phyloP scores from a whole-genome alignment of 129 eudicot genomes.

The Apium graveolens region DNA sequence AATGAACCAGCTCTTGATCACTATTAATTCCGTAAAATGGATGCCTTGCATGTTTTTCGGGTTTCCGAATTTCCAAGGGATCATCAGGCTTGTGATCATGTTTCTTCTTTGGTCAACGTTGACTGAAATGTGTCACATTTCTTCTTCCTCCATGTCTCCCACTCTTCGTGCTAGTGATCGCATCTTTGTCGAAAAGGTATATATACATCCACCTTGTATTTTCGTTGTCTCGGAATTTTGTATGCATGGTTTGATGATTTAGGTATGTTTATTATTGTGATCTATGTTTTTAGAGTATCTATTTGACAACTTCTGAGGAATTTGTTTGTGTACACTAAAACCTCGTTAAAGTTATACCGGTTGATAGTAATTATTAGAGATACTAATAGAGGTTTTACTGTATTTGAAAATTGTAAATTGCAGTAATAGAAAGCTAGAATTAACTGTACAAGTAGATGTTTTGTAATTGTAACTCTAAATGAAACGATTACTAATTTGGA shows the following conservation, averaged over 20 bases:
- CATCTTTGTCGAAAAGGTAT: neutral
- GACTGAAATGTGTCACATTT: constrained; percentile 2
- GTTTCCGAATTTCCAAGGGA: neutral
- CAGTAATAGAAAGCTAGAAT: too few species aligned
- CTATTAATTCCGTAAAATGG: neutral
- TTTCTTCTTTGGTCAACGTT: neutral
- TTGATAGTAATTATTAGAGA: too few species aligned
- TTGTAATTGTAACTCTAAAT: too few species aligned
- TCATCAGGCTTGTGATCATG: neutral
- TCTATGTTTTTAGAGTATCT: neutral
- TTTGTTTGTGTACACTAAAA: neutral
- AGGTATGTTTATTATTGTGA: neutral
- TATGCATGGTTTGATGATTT: neutral
- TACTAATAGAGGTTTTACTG: too few species aligned
- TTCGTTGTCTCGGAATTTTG: neutral
- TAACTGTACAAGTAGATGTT: too few species aligned
- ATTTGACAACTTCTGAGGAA: neutral
- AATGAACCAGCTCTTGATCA: neutral
- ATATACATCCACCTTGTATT: neutral
- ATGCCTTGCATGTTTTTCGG: constrained; percentile 1
- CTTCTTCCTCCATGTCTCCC: constrained; percentile 2
- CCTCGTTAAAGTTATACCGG: neutral
- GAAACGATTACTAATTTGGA: neutral
- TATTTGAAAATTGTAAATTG: too few species aligned
- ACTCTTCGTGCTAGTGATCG: constrained; percentile 1